These are phyloP conservation scores for Paraleonurus japonicus DNA, from an alignment of 257 asterid genomes.

Conservation along the genomic window DNA sequence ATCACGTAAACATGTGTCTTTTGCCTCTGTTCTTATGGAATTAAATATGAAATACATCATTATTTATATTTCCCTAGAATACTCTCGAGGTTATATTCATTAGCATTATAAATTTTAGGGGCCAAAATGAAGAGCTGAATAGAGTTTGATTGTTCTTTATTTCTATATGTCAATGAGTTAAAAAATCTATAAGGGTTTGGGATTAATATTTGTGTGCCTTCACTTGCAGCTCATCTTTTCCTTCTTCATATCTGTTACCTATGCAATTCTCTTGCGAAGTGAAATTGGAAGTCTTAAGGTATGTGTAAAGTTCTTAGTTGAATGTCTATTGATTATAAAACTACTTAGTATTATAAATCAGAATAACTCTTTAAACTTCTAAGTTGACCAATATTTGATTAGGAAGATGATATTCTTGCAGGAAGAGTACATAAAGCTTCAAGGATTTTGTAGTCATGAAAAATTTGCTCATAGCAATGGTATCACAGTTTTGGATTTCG, in stretches of 20 bases:
- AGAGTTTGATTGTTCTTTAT: slow-evolving; percentile 1
- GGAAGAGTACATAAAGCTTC: slow-evolving; percentile 65
- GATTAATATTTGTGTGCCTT: slow-evolving; percentile 20
- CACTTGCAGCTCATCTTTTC: slow-evolving; percentile 55
- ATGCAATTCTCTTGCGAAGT: slow-evolving; percentile 48
- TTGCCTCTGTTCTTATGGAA: background rate
- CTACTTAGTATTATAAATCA: background rate
- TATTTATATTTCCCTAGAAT: background rate
- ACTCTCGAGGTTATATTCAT: background rate
- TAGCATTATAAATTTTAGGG: slow-evolving; percentile 4
- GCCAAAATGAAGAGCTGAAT: background rate
- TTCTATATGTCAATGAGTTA: background rate
- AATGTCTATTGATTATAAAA: slow-evolving; percentile 20
- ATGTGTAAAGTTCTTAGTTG: slow-evolving; percentile 28
- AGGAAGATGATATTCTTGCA: slow-evolving; percentile 42
- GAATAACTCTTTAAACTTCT: background rate
- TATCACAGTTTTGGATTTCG: slow-evolving; percentile 37
- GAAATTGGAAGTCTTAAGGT: slow-evolving; percentile 77
- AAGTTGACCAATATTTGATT: slow-evolving; percentile 19
- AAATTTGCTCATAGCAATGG: slow-evolving; percentile 29
- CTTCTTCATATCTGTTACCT: slow-evolving; percentile 48
- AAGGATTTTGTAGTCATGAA: slow-evolving; percentile 40
- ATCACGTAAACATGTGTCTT: background rate
- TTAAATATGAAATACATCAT: background rate
- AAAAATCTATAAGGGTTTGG: background rate